Evolutionary conservation across 2,329 filamentous ascomycete genomes (phyloP), one percentile per base, ranked within the genome.

Genomic region (Tolypocladium guangdongense): DNA sequence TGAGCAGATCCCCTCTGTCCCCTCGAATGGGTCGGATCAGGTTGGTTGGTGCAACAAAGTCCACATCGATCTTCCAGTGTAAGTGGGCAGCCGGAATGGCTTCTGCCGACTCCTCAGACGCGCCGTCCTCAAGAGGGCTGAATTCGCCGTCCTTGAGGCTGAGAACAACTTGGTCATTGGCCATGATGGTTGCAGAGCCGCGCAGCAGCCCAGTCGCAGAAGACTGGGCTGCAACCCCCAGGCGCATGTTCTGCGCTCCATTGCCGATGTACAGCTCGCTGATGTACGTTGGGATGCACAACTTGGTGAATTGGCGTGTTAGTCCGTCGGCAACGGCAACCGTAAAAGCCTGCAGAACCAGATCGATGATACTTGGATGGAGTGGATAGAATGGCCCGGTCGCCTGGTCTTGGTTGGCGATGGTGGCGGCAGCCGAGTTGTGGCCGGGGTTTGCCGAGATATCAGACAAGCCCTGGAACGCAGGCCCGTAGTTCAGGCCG

Each of bases 401-500:
- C 10, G 33, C 33, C 16, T 37, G 47, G 24, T 35, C 47, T 35
- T 20, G 33, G 20, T 49, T 38, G 33, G 20, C 47, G 35, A 49
- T 38, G 47, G 47, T 24, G 24, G 47, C 33, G 14, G 47, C 32
- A 18, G 47, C 47, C 11, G 35, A 24, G 33, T 38, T 36, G 16
- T 18, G 27, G 12, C 52, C 52, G 6, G 46, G 43, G 20, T 11
- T 5, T 12, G 46, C 45, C 6, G 32, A 38, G 27, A 50, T 39
- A 8, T 54, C 50, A 10, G 43, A 32, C 70, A 70, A 8, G 60
- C 55, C 1, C 52, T 52, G 51, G 62, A 67, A 36, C 33, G 50
- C 1, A 57, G 54, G 4, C 59, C 53, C 53, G 22, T 52, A 54
- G 16, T 35, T 36, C 36, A 48, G n/a, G 5, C 50, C 53, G 2